Conservation (phyloP, 192 early-diverging fungal genomes). For the Jimgerdemannia flammicorona region DNA sequence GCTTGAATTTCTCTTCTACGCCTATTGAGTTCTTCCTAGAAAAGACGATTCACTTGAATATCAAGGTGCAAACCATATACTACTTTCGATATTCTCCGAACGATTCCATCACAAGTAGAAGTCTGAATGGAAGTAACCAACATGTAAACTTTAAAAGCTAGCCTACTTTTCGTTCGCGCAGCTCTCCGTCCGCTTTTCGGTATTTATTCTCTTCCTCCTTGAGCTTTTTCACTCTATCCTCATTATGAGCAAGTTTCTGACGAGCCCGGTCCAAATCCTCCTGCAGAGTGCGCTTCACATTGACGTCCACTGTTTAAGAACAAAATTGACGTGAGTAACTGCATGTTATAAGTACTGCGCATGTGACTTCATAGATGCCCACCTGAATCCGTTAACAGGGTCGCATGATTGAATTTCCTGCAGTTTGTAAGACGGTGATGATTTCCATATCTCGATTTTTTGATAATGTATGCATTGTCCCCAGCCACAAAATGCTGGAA, state of each 20-base stretch:
- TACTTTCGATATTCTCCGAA: background rate
- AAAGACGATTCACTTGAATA: constrained; percentile 8
- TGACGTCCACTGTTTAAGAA: constrained; percentile 36
- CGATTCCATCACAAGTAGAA: background rate
- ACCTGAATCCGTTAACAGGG: constrained; percentile 21
- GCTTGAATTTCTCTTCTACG: constrained; percentile 7
- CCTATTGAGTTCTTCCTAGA: background rate
- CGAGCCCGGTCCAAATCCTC: constrained; percentile 18
- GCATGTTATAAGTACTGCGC: no score
- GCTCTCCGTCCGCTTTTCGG: constrained; percentile 19
- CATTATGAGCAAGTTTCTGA: constrained; percentile 19
- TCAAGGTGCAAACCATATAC: no score
- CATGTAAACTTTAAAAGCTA: background rate
- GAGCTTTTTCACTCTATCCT: constrained; percentile 28
- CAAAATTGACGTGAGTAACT: background rate
- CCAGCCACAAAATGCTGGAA: constrained; percentile 24
- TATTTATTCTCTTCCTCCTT: constrained; percentile 32
- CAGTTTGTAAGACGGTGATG: constrained; percentile 15
- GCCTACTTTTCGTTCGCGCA: constrained; percentile 29
- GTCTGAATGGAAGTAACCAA: background rate
- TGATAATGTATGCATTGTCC: constrained; percentile 18
- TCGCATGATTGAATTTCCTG: constrained; percentile 13
- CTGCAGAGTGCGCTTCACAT: constrained; percentile 32
- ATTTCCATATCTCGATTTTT: constrained; percentile 26
- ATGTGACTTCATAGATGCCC: background rate